Conservation (phyloP, 2,329 filamentous ascomycete genomes). For the Pseudocercospora cruenta region DNA sequence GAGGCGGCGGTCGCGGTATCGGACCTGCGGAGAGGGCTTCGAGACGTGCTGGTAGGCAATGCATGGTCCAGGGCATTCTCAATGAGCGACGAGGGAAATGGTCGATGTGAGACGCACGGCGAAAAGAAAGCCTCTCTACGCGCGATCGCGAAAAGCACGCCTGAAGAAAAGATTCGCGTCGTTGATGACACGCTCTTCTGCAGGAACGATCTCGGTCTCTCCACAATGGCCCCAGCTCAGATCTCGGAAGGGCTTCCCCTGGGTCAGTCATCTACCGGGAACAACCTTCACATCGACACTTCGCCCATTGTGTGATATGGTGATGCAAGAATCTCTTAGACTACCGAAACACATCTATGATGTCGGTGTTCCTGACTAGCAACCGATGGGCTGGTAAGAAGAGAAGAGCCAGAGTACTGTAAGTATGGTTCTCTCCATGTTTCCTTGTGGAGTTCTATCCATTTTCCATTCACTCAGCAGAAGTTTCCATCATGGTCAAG, state of each 20-base stretch:
- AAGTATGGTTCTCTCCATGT: not conserved
- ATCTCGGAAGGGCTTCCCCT: conserved; percentile 2
- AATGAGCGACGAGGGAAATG: too few relatives aligned
- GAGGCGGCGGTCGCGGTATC: not conserved
- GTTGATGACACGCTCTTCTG: conserved; percentile 3
- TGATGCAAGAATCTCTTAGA: conserved; percentile 18
- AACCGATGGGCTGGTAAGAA: not conserved
- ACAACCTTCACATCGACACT: conserved; percentile 11
- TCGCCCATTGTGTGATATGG: conserved; percentile 16
- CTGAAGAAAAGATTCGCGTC: not conserved
- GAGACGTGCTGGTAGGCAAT: too few relatives aligned
- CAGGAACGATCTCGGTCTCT: conserved; percentile 1
- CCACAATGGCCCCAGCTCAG: not conserved
- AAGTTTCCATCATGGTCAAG: conserved; percentile 22
- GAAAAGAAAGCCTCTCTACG: not conserved
- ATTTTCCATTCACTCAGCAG: not conserved
- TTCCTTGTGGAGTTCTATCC: not conserved
- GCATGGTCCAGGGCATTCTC: too few relatives aligned
- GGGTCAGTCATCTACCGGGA: conserved; percentile 1
- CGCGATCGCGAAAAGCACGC: not conserved
- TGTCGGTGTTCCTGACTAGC: conserved; percentile 23
- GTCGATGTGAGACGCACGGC: not conserved
- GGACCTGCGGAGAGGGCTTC: too few relatives aligned
- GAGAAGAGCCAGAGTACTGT: not conserved
- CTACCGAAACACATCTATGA: conserved; percentile 19